phyloP scores from a whole-genome alignment of 345 rosid species.

The Alliaria petiolata region DNA sequence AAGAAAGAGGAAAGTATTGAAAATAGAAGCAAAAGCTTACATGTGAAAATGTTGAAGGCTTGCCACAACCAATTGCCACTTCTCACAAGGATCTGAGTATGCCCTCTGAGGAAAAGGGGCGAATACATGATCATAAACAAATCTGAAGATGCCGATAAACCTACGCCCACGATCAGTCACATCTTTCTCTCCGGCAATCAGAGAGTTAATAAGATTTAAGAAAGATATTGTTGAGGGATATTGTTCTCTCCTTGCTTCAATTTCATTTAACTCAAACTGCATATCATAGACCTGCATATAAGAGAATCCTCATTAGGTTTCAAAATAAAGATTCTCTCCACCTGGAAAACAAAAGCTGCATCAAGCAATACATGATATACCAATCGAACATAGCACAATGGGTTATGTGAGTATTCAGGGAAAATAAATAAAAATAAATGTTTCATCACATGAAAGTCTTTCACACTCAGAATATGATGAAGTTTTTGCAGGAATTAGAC shows the following conservation, averaged over 20 bases:
- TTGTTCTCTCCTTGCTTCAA: conserved; percentile 89
- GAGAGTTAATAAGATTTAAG: conserved; percentile 77
- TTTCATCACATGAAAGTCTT: background rate
- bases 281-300: conserved; percentile 78
- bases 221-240: conserved; percentile 93
- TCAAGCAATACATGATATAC: background rate
- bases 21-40: conserved; percentile 40
- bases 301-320: conserved; percentile 15
- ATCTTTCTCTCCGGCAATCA: conserved; percentile 87
- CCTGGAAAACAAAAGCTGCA: background rate
- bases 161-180: conserved; percentile 83
- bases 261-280: conserved; percentile 97
- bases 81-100: conserved; percentile 88
- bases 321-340: conserved; percentile 6
- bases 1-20: background rate
- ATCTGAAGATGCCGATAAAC: conserved; percentile 88
- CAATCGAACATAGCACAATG: background rate
- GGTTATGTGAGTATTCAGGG: background rate
- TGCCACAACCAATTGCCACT: conserved; percentile 90
- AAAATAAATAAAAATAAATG: background rate
- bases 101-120: conserved; percentile 95
- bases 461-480: background rate
- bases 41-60: conserved; percentile 95
- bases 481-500: background rate
- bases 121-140: conserved; percentile 85